A percentile compares a stretch with the other conserved stretches of the same genome.
Evolutionary conservation across 1,139 yeast genomes (phyloP).

Genomic region (Blastobotrys malaysiensis): DNA sequence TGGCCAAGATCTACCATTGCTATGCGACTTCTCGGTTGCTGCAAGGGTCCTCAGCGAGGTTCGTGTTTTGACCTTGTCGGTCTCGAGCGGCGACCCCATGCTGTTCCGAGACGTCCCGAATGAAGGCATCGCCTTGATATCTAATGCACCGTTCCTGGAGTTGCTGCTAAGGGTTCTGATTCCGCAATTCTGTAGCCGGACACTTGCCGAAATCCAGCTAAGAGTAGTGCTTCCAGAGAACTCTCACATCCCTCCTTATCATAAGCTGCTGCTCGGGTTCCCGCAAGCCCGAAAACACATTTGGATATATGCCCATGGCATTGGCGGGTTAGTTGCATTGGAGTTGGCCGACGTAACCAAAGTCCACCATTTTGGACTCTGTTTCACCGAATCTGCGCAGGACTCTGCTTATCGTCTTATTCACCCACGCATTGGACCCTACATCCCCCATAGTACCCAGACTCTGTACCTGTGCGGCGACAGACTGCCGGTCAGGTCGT

Average conservation of each 20-base stretch:
- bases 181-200: slow-evolving; percentile 3
- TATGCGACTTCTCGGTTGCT: slow-evolving; percentile 6
- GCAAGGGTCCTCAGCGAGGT: slow-evolving; percentile 3
- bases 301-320: slow-evolving; percentile 8
- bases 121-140: not conserved
- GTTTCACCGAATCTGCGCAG: slow-evolving; percentile 4
- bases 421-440: slow-evolving; percentile 6
- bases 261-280: slow-evolving; percentile 1
- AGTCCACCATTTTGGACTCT: slow-evolving; percentile 5
- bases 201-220: not conserved
- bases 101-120: not conserved
- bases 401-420: slow-evolving; percentile 6
- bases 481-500: not conserved
- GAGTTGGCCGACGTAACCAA: not conserved
- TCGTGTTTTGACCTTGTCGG: slow-evolving; percentile 3
- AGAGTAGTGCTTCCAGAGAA: slow-evolving; percentile 5
- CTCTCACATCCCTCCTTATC: slow-evolving; percentile 1
- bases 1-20: not conserved
- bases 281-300: slow-evolving; percentile 6
- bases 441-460: slow-evolving; percentile 6
- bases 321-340: slow-evolving; percentile 7
- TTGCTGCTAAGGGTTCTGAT: slow-evolving; percentile 4
- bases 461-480: slow-evolving; percentile 9
- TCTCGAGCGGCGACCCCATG: slow-evolving; percentile 5
- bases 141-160: slow-evolving; percentile 4